A percentile compares a stretch with the other conserved stretches of the same genome.
Evolutionary conservation across 2,329 filamentous ascomycete genomes (phyloP).

Genomic region (Rhynchosporium agropyri): DNA sequence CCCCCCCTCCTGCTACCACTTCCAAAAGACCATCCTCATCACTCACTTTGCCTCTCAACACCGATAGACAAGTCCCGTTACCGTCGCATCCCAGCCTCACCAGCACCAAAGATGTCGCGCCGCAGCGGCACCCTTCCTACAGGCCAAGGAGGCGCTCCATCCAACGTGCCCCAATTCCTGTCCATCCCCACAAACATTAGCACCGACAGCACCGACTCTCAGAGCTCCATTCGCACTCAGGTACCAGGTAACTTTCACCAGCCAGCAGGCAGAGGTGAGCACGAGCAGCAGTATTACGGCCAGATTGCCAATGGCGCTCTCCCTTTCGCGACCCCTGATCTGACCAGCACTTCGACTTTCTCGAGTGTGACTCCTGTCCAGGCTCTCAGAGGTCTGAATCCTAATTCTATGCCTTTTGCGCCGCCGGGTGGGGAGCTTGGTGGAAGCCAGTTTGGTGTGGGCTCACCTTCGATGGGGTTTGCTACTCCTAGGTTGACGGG

Average conservation of each 20-base stretch:
- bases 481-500: neutral
- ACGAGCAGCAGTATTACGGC: conserved; percentile 3
- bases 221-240: conserved; percentile 36
- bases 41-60: neutral
- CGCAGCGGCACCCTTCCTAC: conserved; percentile 7
- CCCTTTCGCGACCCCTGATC: neutral
- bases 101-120: conserved; percentile 5
- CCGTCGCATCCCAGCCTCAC: neutral
- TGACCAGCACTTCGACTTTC: conserved; percentile 11
- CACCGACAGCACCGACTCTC: conserved; percentile 28
- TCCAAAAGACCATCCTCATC: too few relatives aligned
- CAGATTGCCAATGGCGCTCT: conserved; percentile 12
- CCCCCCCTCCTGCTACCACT: neutral
- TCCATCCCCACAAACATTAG: conserved; percentile 7
- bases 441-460: neutral
- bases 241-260: conserved; percentile 34
- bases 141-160: neutral
- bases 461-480: conserved; percentile 4
- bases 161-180: conserved; percentile 5
- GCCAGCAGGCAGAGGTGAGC: conserved; percentile 13
- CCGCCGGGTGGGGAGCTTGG: conserved; percentile 1
- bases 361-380: neutral
- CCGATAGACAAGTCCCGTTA: conserved; percentile 4
- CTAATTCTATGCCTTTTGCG: conserved; percentile 16
- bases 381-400: conserved; percentile 1